Base-by-base conservation (phyloP, 2,329 filamentous ascomycete species). In the Paecilomyces sp. region DNA sequence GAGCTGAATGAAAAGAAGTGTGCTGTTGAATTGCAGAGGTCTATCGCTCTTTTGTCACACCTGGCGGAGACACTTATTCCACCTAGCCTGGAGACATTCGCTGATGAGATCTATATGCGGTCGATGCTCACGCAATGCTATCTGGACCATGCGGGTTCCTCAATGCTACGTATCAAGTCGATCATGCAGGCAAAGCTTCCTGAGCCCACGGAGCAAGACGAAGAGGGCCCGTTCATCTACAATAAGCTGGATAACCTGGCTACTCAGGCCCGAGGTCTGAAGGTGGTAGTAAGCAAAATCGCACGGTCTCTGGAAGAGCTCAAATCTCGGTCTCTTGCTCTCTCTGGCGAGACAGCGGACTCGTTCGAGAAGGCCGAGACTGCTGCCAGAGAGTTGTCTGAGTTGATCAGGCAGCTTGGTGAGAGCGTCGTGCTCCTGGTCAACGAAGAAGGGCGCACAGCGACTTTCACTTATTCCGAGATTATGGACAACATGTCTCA, bases 1-100 rank as follows among this genome's bases (percentile, higher is more conserved):
- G 92, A 96, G 59, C 78, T 97, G 55, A 92, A 92, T 74, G 89
- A 93, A 75, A 86, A 88, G 72, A 88, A 91, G 67, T 92, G 92
- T 69, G 87, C 90, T 0, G 85, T 85, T 25, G 91, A 96, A 70
- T 80, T 97, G 41, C 88, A 93, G 68, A 86, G 89, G 58, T 93
- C 90, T 6, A 90, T 95, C 66, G 89, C 91, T 57, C 83, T 97
- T 58, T 88, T 97, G 81, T 85, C 85, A n/a, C 92, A 97, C 72
- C 83, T 97, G 13, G 88, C 86, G 9, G 90, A 93, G 69, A 87
- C 92, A 24, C 87, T 96, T 69, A 86, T 96, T 54, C 82, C 85
- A 1, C 80, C 82, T 57, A 86, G 84, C 53, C 78, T 91, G 8
- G 85, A 89, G 64, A 87, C 85, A 68, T 91, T 90, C 71, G 90